These are phyloP conservation scores for Lentinula novae-zelandiae DNA, from an alignment of 1,284 basidiomycete species.

Conservation along the genomic window DNA sequence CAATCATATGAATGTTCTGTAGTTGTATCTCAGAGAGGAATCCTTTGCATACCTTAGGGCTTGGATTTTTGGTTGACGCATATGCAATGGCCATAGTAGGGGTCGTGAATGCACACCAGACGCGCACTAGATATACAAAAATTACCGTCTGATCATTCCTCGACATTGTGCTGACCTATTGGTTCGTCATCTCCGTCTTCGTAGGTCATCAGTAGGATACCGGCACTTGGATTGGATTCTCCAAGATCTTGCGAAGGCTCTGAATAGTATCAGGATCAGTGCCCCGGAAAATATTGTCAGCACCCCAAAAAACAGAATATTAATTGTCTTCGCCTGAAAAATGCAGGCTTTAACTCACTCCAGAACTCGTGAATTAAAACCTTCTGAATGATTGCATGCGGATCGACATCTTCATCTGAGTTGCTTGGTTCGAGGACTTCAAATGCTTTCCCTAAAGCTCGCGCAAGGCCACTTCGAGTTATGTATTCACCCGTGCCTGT, in stretches of 20 bases:
- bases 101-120: constrained; percentile 83
- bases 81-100: constrained; percentile 75
- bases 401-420: constrained; percentile 28
- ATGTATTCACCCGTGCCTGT: constrained; percentile 56
- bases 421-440: constrained; percentile 15
- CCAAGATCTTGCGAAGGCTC: constrained; percentile 25
- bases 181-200: constrained; percentile 18
- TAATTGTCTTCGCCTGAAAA: neutral
- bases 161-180: constrained; percentile 12
- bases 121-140: constrained; percentile 39
- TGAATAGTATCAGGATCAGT: neutral
- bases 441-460: constrained; percentile 37
- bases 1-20: neutral
- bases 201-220: constrained; percentile 37
- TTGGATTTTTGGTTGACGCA: constrained; percentile 44
- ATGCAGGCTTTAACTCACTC: constrained; percentile 8
- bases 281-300: constrained; percentile 13
- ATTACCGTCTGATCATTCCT: neutral
- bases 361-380: constrained; percentile 36
- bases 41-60: constrained; percentile 46
- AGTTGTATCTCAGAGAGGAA: neutral
- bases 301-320: constrained; percentile 4
- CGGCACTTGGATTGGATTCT: constrained; percentile 30
- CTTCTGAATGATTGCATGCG: constrained; percentile 36
- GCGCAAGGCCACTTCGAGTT: constrained; percentile 39